Evolutionary conservation across 371 early-diverging fungal species (phyloP), one percentile per base, ranked within the genome.

Genomic region (Funneliformis caledonium): DNA sequence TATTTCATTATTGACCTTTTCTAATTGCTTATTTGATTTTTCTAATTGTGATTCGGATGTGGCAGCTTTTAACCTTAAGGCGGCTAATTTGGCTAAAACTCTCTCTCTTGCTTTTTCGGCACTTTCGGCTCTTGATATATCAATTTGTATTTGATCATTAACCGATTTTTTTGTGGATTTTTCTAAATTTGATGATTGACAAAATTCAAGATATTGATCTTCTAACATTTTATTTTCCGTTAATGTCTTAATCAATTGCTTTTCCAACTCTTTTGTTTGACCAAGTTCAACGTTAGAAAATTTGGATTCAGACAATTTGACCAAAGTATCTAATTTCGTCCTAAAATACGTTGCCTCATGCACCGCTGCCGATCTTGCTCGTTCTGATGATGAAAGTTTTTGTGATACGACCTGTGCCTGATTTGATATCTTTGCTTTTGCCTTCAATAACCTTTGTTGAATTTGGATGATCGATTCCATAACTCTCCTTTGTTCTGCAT

Each of bases 341-440:
- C 89, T 89, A 73, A 88, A 86, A 68, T 89, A 89, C 0, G 89
- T 89, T 0, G 89, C 89, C 47, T 91, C 91, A 76, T 91, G 87
- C 43, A 91, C 82, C 0, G 91, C 91, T 26, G 88, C 88, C 1
- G 88, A 85, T 22, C 88, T 85, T 81, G 88, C 83, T 19, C 87
- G 85, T 77, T 91, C 91, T 0, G 89, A 88, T n/a, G 88, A 85
- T n/a, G 74, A 72, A 7, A 89, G 85, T 76, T 87, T 88, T 68
- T 84, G 80, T 1, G 89, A 88, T 50, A 89, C 87, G 4, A 65
- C 33, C 60, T 70, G 60, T 8, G 80, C 80, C 47, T 79, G 80
- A 52, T 26, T 79, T 11, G 80, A 59, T 37, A 79, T 69, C 7
- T 56, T 33, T 50, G 48, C 52, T 60, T 60, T 79, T 2, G 80